Base-by-base conservation (phyloP, 2,329 filamentous ascomycete genomes). In the Zelopaecilomyces penicillatus region DNA sequence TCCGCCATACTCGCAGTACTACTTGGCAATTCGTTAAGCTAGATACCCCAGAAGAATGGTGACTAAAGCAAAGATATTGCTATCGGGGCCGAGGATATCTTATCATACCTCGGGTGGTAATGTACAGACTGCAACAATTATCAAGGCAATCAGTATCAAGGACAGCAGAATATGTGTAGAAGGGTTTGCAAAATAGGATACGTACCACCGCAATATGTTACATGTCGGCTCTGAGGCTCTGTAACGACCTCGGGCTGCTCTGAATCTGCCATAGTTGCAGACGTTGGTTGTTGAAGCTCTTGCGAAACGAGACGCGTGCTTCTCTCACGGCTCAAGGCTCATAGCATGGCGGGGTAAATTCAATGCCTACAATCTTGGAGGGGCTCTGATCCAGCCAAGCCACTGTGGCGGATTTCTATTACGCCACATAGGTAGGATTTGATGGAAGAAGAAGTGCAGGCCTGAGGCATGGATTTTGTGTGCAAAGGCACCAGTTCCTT, bases 1-100 rank as follows among this genome's bases (percentile, higher is more conserved):
- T 53, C 90, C 91, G 61, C 93, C 93, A 67, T 96, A 97, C 70
- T 98, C 93, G 74, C 93, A 98, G 71, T 96, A 98, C 93, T 97
- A 69, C 54, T 66, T 59, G 49, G 49, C 43, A 44, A 48, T 56
- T 19, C 42, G 53, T 53, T 59, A 47, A 56, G 54, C 49, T 51
- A 34, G 29, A 12, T 8, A 19, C 30, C 33, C 36, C 26, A 26
- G 8, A 30, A 41, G 19, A 5, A 34, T 10, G 41, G 12, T 39
- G 28, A 7, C 6, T 31, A 38, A 19, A 19, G 19, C 19, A 19
- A 3, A 19, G 19, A 19, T 38, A 34, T 42, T n/a, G 29, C 40
- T 36, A 48, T 41, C 46, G 31, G 40, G 36, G 38, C 31, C 37
- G 37, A 45, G 35, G 11, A 37, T 26, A 6, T 37, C 44, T 33